A percentile compares a stretch with the other conserved stretches of the same genome.
Evolutionary conservation across 768 basidiomycete genomes (phyloP).

Genomic region (Pisolithus orientalis): DNA sequence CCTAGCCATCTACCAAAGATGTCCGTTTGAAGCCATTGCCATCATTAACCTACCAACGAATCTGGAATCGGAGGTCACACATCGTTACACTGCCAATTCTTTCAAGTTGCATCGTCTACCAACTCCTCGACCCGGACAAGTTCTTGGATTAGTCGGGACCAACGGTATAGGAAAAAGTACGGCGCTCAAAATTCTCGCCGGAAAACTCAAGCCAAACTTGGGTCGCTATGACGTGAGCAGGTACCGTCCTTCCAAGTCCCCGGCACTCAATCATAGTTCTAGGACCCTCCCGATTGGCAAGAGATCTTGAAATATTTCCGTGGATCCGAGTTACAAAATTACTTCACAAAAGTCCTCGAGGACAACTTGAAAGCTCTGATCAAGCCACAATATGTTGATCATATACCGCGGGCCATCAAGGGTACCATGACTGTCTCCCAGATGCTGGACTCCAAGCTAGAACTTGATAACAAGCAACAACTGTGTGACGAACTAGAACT

Average conservation of each 20-base stretch:
- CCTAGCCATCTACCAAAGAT: constrained; percentile 42
- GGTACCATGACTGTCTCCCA: constrained; percentile 76
- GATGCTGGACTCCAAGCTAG: constrained; percentile 90
- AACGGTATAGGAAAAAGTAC: constrained; percentile 99
- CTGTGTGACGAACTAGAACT: constrained; percentile 87
- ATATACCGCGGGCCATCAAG: constrained; percentile 95
- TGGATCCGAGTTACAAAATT: constrained; percentile 97
- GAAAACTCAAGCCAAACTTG: constrained; percentile 96
- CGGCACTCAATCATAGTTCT: constrained; percentile 2
- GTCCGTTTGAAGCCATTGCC: constrained; percentile 97
- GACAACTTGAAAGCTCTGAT: constrained; percentile 98
- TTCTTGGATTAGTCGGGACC: constrained; percentile 96
- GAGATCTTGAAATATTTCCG: constrained; percentile 98
- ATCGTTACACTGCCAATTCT: constrained; percentile 96
- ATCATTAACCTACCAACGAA: constrained; percentile 99
- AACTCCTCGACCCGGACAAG: constrained; percentile 95
- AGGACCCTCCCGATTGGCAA: constrained; percentile 99
- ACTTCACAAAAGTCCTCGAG: constrained; percentile 98
- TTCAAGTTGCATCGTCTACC: constrained; percentile 99
- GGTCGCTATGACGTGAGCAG: constrained; percentile 86
- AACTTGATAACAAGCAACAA: constrained; percentile 81
- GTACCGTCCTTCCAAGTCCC: not conserved
- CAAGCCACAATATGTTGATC: constrained; percentile 99
- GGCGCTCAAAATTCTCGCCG: constrained; percentile 92
- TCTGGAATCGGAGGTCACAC: constrained; percentile 91